These are phyloP conservation scores for Agapanthus africanus DNA, from an alignment of 106 monocot genomes.

Conservation along the genomic window DNA sequence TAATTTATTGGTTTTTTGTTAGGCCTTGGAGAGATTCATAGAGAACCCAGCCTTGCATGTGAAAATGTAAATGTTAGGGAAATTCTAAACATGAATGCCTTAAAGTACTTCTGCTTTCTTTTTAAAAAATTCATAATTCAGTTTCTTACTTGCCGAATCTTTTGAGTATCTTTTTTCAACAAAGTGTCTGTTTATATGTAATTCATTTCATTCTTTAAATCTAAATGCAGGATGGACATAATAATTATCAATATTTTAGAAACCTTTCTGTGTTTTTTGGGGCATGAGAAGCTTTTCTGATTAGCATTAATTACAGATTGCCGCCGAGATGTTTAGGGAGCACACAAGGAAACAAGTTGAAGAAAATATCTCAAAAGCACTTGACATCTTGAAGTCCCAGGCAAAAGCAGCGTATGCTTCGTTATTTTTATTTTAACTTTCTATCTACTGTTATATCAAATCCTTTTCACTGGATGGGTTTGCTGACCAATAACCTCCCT, in stretches of 20 bases:
- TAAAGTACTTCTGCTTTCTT: neutral
- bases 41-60: too few species aligned
- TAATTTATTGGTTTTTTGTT: too few species aligned
- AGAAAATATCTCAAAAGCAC: conserved; percentile 66
- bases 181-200: neutral
- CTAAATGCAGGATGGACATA: neutral
- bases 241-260: neutral
- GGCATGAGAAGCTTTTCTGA: neutral
- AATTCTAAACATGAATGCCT: neutral
- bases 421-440: conserved; percentile 8
- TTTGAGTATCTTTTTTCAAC: neutral
- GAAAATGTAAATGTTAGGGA: neutral
- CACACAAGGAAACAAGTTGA: conserved; percentile 65
- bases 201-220: neutral
- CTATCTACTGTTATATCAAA: neutral
- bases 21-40: too few species aligned
- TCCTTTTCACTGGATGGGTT: too few species aligned
- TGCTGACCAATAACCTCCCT: too few species aligned
- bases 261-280: neutral
- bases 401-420: conserved; percentile 48
- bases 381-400: conserved; percentile 69
- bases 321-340: conserved; percentile 84
- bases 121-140: neutral
- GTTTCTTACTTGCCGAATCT: neutral
- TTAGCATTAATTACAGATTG: conserved; percentile 55